Percentiles rank a stretch among this genome's conserved stretches.
phyloP scores from a whole-genome alignment of 106 monocot genomes.

The Phalaenopsis aphrodite region DNA sequence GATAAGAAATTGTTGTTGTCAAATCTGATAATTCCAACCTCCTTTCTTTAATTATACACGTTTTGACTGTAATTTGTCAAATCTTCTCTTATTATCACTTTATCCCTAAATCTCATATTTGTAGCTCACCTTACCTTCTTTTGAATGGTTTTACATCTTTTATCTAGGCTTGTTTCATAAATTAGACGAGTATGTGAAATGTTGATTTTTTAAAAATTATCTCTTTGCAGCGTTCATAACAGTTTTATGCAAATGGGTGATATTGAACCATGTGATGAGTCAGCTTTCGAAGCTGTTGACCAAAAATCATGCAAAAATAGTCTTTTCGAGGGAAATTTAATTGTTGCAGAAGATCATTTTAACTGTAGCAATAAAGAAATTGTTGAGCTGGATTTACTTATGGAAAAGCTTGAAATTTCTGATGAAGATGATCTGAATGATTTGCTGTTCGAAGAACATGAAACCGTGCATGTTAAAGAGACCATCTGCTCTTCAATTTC shows the following conservation, averaged over 20 bases:
- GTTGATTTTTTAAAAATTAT: not conserved
- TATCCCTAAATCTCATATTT: not conserved
- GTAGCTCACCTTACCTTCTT: not conserved
- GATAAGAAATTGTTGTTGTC: not conserved
- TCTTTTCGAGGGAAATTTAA: not conserved
- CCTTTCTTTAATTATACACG: no score
- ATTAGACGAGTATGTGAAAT: not conserved
- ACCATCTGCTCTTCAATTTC: not conserved
- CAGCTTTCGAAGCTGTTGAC: not conserved
- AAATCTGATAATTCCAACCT: not conserved
- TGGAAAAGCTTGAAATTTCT: not conserved
- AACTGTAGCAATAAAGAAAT: not conserved
- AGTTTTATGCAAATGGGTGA: not conserved
- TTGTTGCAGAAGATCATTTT: not conserved
- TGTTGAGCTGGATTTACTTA: not conserved
- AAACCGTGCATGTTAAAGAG: not conserved
- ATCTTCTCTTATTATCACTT: not conserved
- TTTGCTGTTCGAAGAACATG: not conserved
- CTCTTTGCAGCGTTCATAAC: not conserved
- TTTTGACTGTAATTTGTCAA: no score
- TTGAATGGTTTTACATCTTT: not conserved
- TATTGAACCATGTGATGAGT: not conserved
- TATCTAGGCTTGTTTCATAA: not conserved
- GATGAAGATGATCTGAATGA: slow-evolving; percentile 5
- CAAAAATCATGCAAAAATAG: not conserved